Conservation (phyloP, 345 rosid species). For the Arabidopsis suecica region DNA sequence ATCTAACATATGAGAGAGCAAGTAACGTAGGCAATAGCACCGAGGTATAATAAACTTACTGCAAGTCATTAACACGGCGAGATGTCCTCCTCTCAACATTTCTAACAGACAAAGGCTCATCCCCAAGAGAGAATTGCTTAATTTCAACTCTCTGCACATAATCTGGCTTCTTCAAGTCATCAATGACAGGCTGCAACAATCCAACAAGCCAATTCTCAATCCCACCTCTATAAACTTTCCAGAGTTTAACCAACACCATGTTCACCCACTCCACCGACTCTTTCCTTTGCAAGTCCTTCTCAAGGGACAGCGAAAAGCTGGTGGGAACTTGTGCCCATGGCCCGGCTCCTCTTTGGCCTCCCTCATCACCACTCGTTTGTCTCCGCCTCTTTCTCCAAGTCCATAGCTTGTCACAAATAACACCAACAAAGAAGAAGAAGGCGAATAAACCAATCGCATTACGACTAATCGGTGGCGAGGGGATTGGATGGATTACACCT, state of each 20-base stretch:
- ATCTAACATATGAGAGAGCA: not conserved
- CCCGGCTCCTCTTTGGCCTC: conserved; percentile 49
- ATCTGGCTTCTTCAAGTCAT: conserved; percentile 88
- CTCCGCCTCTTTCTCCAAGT: conserved; percentile 62
- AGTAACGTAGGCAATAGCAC: conserved; percentile 10
- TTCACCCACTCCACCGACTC: conserved; percentile 99
- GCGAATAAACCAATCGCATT: conserved; percentile 69
- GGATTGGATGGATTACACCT: conserved; percentile 90
- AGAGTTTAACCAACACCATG: conserved; percentile 94
- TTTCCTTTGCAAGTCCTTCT: conserved; percentile 94
- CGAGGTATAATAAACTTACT: conserved; percentile 58
- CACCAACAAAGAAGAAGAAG: conserved; percentile 93
- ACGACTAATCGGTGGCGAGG: conserved; percentile 82
- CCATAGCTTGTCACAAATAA: conserved; percentile 89
- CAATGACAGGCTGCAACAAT: conserved; percentile 96
- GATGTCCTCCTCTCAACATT: conserved; percentile 96
- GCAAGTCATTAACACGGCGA: conserved; percentile 89
- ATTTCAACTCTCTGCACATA: conserved; percentile 93
- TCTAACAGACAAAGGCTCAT: conserved; percentile 92
- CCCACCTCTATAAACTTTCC: conserved; percentile 95
- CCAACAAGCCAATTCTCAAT: conserved; percentile 94
- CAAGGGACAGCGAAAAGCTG: conserved; percentile 80
- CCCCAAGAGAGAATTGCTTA: conserved; percentile 93
- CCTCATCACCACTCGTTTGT: conserved; percentile 37
- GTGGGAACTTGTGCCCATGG: conserved; percentile 88